phyloP scores from a whole-genome alignment of 1,284 basidiomycete species.

The Singerocomus inundabilis region DNA sequence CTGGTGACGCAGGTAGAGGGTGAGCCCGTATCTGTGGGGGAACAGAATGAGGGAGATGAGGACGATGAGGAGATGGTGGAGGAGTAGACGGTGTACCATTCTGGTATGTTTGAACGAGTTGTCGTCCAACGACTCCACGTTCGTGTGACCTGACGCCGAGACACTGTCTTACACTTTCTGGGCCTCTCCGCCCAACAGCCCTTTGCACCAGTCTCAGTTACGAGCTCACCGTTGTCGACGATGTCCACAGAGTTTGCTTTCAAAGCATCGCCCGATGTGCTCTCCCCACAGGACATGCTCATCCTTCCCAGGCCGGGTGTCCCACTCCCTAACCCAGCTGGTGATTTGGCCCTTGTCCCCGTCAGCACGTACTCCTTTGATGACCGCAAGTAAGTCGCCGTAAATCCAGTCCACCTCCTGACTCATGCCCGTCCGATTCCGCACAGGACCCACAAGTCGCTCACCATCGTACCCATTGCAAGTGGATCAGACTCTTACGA shows the following conservation, averaged over 20 bases:
- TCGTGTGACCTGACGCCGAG: too few relatives aligned
- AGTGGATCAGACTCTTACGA: constrained; percentile 47
- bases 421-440: neutral
- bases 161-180: constrained; percentile 39
- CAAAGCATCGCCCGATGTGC: constrained; percentile 53
- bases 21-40: constrained; percentile 38
- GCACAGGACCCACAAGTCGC: constrained; percentile 63
- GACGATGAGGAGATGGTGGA: constrained; percentile 42
- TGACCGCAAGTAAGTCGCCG: constrained; percentile 60
- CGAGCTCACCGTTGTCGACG: constrained; percentile 14
- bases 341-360: constrained; percentile 66
- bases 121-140: too few relatives aligned
- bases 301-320: constrained; percentile 67
- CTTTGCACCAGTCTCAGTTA: constrained; percentile 28
- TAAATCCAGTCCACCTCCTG: neutral
- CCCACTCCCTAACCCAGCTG: constrained; percentile 62
- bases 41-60: constrained; percentile 32
- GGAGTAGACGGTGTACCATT: constrained; percentile 15
- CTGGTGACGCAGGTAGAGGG: constrained; percentile 62
- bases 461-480: constrained; percentile 61
- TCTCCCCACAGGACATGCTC: constrained; percentile 74
- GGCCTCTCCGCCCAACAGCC: constrained; percentile 54
- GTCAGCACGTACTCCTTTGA: constrained; percentile 69
- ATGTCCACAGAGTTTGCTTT: constrained; percentile 49
- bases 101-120: too few relatives aligned